Evolutionary conservation across 768 basidiomycete genomes (phyloP).

Genomic region (Rhizopogon vulgaris): DNA sequence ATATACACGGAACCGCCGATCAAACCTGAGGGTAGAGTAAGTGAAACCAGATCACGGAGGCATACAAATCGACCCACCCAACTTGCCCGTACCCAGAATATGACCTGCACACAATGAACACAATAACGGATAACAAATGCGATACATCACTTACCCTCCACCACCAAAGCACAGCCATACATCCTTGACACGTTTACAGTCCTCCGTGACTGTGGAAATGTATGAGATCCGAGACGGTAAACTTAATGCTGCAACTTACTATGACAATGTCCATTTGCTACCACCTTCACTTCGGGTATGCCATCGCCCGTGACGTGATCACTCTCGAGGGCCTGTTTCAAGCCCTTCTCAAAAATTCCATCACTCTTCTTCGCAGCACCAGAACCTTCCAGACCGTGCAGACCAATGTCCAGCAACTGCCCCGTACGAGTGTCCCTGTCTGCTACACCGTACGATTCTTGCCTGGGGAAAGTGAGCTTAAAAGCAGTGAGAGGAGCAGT

Average conservation of each 20-base stretch:
- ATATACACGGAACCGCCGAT: conserved; percentile 86
- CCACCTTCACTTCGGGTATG: conserved; percentile 74
- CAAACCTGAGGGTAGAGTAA: conserved; percentile 49
- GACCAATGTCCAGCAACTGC: conserved; percentile 63
- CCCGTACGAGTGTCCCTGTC: conserved; percentile 61
- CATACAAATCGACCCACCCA: conserved; percentile 42
- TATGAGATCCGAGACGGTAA: conserved; percentile 7
- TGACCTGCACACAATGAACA: conserved; percentile 37
- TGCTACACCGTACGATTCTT: conserved; percentile 66
- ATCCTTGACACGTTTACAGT: conserved; percentile 78
- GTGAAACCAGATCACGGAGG: background rate
- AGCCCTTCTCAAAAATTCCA: conserved; percentile 79
- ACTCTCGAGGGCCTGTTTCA: conserved; percentile 69
- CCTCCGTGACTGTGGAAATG: conserved; percentile 63
- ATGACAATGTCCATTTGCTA: conserved; percentile 90
- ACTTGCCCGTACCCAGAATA: conserved; percentile 78
- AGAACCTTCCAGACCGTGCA: conserved; percentile 47
- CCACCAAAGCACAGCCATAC: conserved; percentile 93
- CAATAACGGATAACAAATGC: background rate
- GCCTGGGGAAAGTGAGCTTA: conserved; percentile 32
- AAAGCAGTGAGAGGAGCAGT: background rate
- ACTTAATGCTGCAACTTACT: conserved; percentile 33
- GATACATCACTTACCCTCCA: conserved; percentile 52
- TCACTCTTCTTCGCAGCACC: conserved; percentile 68
- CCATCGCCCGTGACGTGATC: conserved; percentile 45